phyloP scores from a whole-genome alignment of 768 basidiomycete species.

The Kwoniella pini region DNA sequence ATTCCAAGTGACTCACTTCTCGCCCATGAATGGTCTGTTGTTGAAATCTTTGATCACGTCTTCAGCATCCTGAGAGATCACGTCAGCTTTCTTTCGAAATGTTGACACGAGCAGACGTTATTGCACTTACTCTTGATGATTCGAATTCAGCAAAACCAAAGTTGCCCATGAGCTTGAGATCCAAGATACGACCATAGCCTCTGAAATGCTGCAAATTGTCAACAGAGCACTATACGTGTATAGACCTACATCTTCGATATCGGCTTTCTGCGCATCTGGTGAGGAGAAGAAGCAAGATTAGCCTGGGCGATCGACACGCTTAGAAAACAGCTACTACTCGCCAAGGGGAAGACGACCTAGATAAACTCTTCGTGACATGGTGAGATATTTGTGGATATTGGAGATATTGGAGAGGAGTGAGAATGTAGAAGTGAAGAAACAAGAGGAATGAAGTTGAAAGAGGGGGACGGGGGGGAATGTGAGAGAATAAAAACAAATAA shows the following conservation, averaged over 20 bases:
- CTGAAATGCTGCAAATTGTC: conserved; percentile 62
- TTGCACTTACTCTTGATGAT: conserved; percentile 66
- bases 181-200: conserved; percentile 73
- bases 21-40: conserved; percentile 85
- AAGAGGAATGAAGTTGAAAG: background rate
- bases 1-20: conserved; percentile 61
- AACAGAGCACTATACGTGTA: background rate
- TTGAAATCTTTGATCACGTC: conserved; percentile 86
- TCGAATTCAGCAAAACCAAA: conserved; percentile 99
- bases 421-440: background rate
- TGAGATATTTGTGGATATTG: background rate
- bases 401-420: background rate
- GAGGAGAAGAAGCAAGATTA: background rate
- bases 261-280: conserved; percentile 51
- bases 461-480: background rate
- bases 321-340: conserved; percentile 13
- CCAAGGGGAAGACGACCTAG: conserved; percentile 46
- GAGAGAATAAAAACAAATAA: background rate
- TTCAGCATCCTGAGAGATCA: conserved; percentile 76
- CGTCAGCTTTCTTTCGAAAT: background rate
- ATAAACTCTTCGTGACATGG: conserved; percentile 44
- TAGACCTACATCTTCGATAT: conserved; percentile 46
- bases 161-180: conserved; percentile 93
- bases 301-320: background rate
- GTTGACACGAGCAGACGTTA: background rate